phyloP scores from a whole-genome alignment of 441 rosid genomes.

The Bocquillonia castaneifolia region DNA sequence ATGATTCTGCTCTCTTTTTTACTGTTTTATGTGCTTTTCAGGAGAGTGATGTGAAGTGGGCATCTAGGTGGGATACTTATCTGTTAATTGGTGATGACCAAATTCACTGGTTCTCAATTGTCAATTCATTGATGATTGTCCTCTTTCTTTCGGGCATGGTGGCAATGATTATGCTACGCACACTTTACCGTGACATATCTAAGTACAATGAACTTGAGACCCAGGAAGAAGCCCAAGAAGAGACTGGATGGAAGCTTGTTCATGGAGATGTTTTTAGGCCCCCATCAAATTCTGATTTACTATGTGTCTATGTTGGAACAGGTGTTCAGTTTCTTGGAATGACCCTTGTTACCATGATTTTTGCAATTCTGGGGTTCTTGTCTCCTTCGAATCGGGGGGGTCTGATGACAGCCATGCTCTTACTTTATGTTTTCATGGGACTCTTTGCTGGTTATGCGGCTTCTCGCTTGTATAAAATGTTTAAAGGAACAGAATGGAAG shows the following conservation, averaged over 20 bases:
- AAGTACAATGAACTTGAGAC: conserved; percentile 90
- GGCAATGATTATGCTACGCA: conserved; percentile 89
- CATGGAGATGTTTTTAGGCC: conserved; percentile 93
- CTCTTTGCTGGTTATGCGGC: conserved; percentile 77
- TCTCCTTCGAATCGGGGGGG: conserved; percentile 97
- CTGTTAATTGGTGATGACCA: conserved; percentile 86
- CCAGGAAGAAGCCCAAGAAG: conserved; percentile 91
- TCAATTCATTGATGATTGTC: conserved; percentile 86
- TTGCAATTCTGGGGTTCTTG: conserved; percentile 82
- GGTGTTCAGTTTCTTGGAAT: conserved; percentile 96
- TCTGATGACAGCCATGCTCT: conserved; percentile 86
- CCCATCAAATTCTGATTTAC: conserved; percentile 63
- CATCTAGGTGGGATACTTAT: conserved; percentile 95
- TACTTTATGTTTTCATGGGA: conserved; percentile 96
- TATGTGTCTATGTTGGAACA: conserved; percentile 87
- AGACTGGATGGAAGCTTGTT: conserved; percentile 91
- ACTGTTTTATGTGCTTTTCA: conserved; percentile 30
- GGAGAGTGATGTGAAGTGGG: conserved; percentile 96
- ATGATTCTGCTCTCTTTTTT: not conserved
- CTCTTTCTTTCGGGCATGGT: conserved; percentile 93
- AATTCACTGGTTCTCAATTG: conserved; percentile 87
- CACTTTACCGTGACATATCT: conserved; percentile 87
- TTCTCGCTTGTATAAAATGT: conserved; percentile 69
- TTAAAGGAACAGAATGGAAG: conserved; percentile 88
- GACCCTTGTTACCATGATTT: conserved; percentile 83